phyloP scores from a whole-genome alignment of 148 eudicot genomes.

The Persicaria maculosa region DNA sequence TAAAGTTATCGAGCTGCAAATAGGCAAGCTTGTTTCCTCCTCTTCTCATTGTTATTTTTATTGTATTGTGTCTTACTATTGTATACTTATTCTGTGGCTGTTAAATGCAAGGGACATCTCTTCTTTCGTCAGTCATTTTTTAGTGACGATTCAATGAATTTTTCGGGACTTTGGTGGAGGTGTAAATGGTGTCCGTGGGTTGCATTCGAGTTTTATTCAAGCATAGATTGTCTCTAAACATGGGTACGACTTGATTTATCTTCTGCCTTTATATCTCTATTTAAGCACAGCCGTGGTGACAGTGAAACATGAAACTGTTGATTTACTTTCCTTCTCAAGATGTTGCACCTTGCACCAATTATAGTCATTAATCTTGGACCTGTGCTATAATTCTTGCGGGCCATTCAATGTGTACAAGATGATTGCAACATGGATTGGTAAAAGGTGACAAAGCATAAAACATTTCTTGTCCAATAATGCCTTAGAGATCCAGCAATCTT shows the following conservation, averaged over 20 bases:
- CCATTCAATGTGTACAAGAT: conserved; percentile 56
- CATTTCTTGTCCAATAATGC: too few relatives aligned
- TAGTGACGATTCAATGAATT: conserved; percentile 60
- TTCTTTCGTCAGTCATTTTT: conserved; percentile 81
- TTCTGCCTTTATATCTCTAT: not conserved
- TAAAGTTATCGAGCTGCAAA: conserved; percentile 62
- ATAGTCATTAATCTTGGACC: conserved; percentile 69
- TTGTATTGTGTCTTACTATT: not conserved
- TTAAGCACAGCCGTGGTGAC: too few relatives aligned
- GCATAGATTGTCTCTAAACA: conserved; percentile 72
- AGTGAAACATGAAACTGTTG: conserved; percentile 1
- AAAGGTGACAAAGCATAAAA: conserved; percentile 36
- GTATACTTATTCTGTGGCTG: not conserved
- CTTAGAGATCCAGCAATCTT: too few relatives aligned
- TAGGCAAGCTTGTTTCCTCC: conserved; percentile 24
- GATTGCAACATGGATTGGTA: conserved; percentile 64
- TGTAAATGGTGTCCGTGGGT: conserved; percentile 54
- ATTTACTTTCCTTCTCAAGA: conserved; percentile 35
- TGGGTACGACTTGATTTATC: conserved; percentile 38
- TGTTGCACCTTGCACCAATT: conserved; percentile 46
- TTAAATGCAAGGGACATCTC: conserved; percentile 66
- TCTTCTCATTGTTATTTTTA: not conserved
- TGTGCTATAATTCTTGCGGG: conserved; percentile 60
- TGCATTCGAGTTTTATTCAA: conserved; percentile 78
- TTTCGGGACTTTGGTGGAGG: conserved; percentile 71